Evolutionary conservation across 208 protist species (phyloP), one percentile per base, ranked within the genome.

Genomic region (Tritrichomonas foetus): DNA sequence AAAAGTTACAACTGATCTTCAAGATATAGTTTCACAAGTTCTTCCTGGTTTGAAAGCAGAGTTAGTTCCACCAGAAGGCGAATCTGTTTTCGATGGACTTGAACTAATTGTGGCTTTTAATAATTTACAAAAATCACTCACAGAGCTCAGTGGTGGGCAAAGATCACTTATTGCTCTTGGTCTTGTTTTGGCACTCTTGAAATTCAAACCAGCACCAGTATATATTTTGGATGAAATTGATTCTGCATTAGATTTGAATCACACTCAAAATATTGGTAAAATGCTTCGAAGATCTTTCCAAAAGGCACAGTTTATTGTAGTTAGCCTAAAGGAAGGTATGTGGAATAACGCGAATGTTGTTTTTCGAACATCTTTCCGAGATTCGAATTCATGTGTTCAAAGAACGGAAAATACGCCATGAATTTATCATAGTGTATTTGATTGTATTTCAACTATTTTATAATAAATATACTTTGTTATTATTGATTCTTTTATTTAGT

Each of bases 181-280:
- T 66, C 96, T 99, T 30, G 99, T 99, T 93, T 96, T 99, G 0
- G 97, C 99, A 27, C 97, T 99, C 53, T 96, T 99, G 5, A 96
- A 97, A 33, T 99, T 99, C 94, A 99, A 99, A 74, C 99, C 99
- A 14, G 99, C 99, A 0, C 99, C 99, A 1, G 97, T 99, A 93
- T 99, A 99, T 96, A 99, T 94, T 20, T 53, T 82, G 0, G 99
- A 99, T 96, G 99, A 99, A 96, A 98, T 99, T 50, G 99, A 99
- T 96, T 98, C 99, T 41, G 99, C 99, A 0, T 97, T 99, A 0
- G 99, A 99, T 96, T 97, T 99, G 33, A 98, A 96, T 47, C 99
- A 99, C 96, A 99, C 99, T 47, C 97, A 99, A 94, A 98, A 98
- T 95, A 99, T 99, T 96, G 99, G 97, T 20, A 93, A 96, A 47